Conservation (phyloP, 495 filamentous ascomycete species). For the Corynascus novoguineensis region DNA sequence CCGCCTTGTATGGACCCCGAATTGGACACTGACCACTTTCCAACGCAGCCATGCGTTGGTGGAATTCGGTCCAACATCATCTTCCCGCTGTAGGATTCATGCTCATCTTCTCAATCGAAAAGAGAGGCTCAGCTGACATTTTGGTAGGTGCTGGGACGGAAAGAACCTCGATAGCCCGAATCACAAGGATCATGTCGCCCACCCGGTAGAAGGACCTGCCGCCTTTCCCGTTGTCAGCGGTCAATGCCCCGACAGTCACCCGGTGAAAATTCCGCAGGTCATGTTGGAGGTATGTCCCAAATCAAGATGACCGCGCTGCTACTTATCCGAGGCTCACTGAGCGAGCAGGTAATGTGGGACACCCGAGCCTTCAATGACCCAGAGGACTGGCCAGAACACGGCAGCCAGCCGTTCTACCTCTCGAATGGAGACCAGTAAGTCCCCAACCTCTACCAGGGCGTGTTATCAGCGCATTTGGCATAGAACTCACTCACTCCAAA, state of each 20-base stretch:
- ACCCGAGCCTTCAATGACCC: constrained; percentile 36
- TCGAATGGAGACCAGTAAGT: constrained; percentile 30
- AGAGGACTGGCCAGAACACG: constrained; percentile 38
- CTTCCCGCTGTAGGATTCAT: constrained; percentile 30
- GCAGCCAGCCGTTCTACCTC: constrained; percentile 35
- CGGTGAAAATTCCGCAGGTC: not conserved
- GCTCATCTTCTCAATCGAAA: not conserved
- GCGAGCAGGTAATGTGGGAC: constrained; percentile 24
- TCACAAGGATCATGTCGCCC: constrained; percentile 14
- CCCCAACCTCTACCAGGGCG: not conserved
- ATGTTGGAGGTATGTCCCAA: not conserved
- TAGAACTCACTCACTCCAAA: not conserved
- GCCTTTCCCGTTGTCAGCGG: not conserved
- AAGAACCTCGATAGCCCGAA: constrained; percentile 33
- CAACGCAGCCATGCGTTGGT: constrained; percentile 23
- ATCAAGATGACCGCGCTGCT: no score
- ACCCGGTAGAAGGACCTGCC: not conserved
- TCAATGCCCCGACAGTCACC: not conserved
- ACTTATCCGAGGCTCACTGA: not conserved
- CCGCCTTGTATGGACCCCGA: constrained; percentile 29
- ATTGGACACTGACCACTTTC: constrained; percentile 27
- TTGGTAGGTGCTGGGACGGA: constrained; percentile 29
- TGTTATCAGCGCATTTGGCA: not conserved
- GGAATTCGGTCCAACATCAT: constrained; percentile 40
- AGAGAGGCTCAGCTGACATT: not conserved